Conservation (phyloP, 2,329 filamentous ascomycete species). For the Lachnellula hyalina region DNA sequence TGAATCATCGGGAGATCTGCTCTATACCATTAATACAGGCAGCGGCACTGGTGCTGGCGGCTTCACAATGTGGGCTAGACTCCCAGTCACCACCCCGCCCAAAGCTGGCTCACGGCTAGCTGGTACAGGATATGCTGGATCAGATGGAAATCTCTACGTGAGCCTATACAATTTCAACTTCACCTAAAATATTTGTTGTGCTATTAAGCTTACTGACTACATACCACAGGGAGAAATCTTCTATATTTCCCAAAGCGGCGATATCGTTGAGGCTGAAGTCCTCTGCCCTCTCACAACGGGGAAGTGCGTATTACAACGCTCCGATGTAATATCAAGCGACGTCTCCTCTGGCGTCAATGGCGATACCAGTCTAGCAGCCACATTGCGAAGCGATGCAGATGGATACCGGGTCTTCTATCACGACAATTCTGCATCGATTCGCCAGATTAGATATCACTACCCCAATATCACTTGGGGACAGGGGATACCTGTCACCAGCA, state of each 20-base stretch:
- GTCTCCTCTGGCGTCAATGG: background rate
- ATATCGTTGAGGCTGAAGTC: background rate
- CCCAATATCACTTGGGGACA: background rate
- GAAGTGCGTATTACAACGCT: background rate
- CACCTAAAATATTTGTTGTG: background rate
- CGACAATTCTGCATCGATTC: background rate
- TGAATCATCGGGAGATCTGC: background rate
- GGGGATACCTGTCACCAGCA: background rate
- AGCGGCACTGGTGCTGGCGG: background rate
- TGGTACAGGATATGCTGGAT: background rate
- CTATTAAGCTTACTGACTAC: background rate
- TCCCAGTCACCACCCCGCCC: background rate
- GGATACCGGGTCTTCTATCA: constrained; percentile 1
- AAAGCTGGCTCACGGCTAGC: background rate
- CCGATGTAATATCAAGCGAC: background rate
- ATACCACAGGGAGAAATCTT: background rate
- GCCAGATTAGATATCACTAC: background rate
- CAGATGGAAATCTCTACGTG: background rate
- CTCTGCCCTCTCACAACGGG: background rate
- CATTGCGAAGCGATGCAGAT: background rate
- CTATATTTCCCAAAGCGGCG: background rate
- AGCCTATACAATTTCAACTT: background rate
- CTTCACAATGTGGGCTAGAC: background rate
- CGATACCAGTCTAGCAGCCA: background rate
- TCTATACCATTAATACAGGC: background rate